Evolutionary conservation across 345 rosid genomes (phyloP), one percentile per base, ranked within the genome.

Genomic region (Rhodomyrtus tomentosa): DNA sequence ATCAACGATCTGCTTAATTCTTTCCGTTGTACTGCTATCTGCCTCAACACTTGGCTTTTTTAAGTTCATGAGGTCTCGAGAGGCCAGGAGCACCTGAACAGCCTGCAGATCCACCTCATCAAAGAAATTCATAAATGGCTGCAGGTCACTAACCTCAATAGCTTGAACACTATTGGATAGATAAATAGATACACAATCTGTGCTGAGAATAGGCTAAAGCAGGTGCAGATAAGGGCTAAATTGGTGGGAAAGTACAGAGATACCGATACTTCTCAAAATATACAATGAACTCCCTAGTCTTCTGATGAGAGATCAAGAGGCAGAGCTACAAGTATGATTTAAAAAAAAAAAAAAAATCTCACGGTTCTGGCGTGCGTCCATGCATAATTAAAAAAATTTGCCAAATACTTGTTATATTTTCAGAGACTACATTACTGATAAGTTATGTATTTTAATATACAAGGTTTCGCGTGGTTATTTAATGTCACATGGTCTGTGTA

Each of bases 41-140:
- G 85, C 83, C 86, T 85, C 86, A 59, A 52, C 50, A 88, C 85
- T 85, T 45, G 92, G 86, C 82, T 89, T 86, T 88, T 86, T 91
- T 25, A 90, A 88, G 56, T 84, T 89, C 84, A 93, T 84, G 10
- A 80, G 88, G 83, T 93, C 94, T 83, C 94, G 95, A 83, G 94
- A 84, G 84, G 89, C 90, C 50, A 94, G 90, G 87, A 96, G 94
- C 84, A 93, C 86, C 88, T 91, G 91, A 90, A 94, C 96, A 49
- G 99, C 99, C 99, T 96, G 91, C 42, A 81, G 55, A 50, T 51
- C 82, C 55, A 29, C 22, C 55, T 10, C 53, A 53, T 81, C 42
- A 81, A 81, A 81, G 55, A 42, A 27, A 18, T 68, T 68, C 45
- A 68, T 68, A 68, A 18, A 36, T 68, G 79, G 25, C 79, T 68